Base-by-base conservation (phyloP, 306 rosid species). In the Cicer judaicum region DNA sequence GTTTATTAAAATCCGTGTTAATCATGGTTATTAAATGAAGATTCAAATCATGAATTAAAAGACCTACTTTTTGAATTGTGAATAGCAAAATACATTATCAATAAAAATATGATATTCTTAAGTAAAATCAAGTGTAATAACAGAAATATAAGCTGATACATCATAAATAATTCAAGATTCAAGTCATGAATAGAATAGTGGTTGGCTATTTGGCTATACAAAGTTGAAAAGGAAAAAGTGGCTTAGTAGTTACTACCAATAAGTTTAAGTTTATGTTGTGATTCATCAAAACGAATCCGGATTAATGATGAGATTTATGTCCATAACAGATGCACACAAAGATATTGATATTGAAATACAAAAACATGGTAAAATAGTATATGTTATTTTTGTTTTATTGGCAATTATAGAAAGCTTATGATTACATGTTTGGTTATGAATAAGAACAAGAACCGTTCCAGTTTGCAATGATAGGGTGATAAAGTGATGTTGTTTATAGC, bases 391-490 rank as follows among this genome's bases (percentile, higher is more conserved):
- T 40, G 36, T 15, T 29, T 29, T 29, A 29, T 29, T 29, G 36
- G 5, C 36, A 29, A 29, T 29, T 50, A 53, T 53, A 53, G 34
- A 39, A 53, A 53, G 50, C 11, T 63, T 10, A 18, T 63, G 52
- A 64, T 1, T 7, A 5, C 42, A 12, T 56, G 14, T 42, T 15
- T 15, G 48, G 68, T 67, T 55, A 76, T 44, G 50, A 66, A 67
- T 15, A 38, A 8, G 42, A 66, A 56, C 12, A 46, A 42, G 14
- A 14, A 69, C 8, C 63, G 56, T 40, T 36, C 24, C 19, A 18
- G 19, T 18, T 18, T 18, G 19, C 52, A 11, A 6, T 47, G 52
- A 47, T 11, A 47, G 34, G 34, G 34, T 29, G 34, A 29, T 29
- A 29, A 29, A 3, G 34, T 29, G 34, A 29, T 29, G 5, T 29